These are phyloP conservation scores for Yarrowia alimentaria DNA, from an alignment of 805 yeast genomes.

Conservation along the genomic window DNA sequence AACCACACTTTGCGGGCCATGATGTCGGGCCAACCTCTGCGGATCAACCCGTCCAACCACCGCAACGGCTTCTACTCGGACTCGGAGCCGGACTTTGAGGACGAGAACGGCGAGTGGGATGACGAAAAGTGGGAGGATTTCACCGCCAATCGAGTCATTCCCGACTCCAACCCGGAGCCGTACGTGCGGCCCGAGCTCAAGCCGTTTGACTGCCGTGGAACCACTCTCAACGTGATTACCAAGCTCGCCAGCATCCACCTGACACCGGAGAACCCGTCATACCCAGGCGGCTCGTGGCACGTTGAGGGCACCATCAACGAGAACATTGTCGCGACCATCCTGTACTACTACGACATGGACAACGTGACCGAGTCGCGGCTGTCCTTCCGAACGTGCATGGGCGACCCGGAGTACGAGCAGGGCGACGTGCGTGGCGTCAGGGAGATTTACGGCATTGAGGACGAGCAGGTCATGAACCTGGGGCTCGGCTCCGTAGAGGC, in stretches of 20 bases:
- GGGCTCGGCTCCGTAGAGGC: slow-evolving; percentile 39
- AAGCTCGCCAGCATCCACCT: slow-evolving; percentile 46
- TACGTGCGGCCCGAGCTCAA: neutral
- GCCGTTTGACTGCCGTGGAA: slow-evolving; percentile 22
- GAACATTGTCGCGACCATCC: slow-evolving; percentile 45
- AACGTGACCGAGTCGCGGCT: slow-evolving; percentile 43
- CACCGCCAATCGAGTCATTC: neutral
- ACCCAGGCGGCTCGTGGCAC: slow-evolving; percentile 47
- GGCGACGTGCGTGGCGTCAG: slow-evolving; percentile 37
- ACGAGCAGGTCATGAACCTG: slow-evolving; percentile 38
- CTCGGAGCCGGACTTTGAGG: slow-evolving; percentile 2
- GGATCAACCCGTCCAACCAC: slow-evolving; percentile 1
- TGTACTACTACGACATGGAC: slow-evolving; percentile 46
- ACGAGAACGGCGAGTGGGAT: slow-evolving; percentile 5
- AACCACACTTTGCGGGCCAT: slow-evolving; percentile 35
- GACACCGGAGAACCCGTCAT: slow-evolving; percentile 44
- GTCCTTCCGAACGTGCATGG: slow-evolving; percentile 36
- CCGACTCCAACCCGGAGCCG: neutral
- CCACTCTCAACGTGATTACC: slow-evolving; percentile 42
- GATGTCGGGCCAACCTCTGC: neutral
- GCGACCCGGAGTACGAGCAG: slow-evolving; percentile 41
- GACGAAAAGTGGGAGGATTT: slow-evolving; percentile 10
- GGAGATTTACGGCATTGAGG: slow-evolving; percentile 39
- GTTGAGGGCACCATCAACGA: slow-evolving; percentile 46
- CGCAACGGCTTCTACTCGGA: slow-evolving; percentile 16